Percentiles rank a stretch among this genome's conserved stretches.
Conservation (phyloP, 345 rosid genomes). For the Cardamine occulta region DNA sequence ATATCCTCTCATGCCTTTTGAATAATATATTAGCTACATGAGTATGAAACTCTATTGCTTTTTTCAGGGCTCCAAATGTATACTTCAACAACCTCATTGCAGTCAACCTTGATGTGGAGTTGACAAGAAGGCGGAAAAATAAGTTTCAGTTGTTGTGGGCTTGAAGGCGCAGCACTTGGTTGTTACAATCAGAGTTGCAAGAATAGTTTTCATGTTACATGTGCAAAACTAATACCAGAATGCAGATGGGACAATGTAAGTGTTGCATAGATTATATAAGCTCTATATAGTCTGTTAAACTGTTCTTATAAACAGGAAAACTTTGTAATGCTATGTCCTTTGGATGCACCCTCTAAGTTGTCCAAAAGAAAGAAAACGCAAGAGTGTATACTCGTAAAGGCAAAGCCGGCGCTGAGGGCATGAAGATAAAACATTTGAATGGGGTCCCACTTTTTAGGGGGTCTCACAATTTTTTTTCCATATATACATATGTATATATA, state of each 20-base stretch:
- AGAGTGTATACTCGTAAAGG: too few species aligned
- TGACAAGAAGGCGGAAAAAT: slow-evolving; percentile 81
- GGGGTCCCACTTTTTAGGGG: too few species aligned
- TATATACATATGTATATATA: too few species aligned
- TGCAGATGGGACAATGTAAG: slow-evolving; percentile 94
- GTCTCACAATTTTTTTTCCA: too few species aligned
- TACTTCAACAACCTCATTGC: slow-evolving; percentile 69
- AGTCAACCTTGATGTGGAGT: slow-evolving; percentile 82
- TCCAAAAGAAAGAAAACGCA: slow-evolving; percentile 45
- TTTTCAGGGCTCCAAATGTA: slow-evolving; percentile 90
- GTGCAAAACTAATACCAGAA: slow-evolving; percentile 69
- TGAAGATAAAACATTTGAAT: too few species aligned
- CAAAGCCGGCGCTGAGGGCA: too few species aligned
- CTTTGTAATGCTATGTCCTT: slow-evolving; percentile 86
- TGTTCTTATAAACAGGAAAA: slow-evolving; percentile 57
- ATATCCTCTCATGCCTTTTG: not conserved
- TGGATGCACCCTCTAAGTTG: slow-evolving; percentile 67
- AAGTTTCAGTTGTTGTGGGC: slow-evolving; percentile 76
- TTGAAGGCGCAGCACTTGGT: slow-evolving; percentile 95
- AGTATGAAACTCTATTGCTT: slow-evolving; percentile 1
- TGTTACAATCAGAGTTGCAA: slow-evolving; percentile 80
- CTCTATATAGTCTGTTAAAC: not conserved
- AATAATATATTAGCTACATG: not conserved
- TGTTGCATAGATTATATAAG: slow-evolving; percentile 2
- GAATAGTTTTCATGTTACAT: slow-evolving; percentile 74